phyloP scores from a whole-genome alignment of 2,329 filamentous ascomycete species.

The Colletotrichum sp. region DNA sequence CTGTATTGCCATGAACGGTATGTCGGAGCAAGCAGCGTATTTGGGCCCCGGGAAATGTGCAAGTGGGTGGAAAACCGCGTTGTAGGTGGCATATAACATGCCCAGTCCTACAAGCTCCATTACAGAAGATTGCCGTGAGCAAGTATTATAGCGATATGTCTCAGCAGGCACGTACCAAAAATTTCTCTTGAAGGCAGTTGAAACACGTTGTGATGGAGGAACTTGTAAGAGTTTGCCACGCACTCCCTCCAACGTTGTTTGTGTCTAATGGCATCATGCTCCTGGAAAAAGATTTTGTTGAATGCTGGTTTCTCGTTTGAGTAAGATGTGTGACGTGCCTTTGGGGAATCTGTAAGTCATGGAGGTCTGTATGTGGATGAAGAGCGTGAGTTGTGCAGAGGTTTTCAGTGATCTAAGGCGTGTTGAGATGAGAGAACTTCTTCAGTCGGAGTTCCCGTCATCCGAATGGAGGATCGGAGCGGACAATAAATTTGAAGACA shows the following conservation, averaged over 20 bases:
- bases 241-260: not conserved
- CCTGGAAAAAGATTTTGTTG: not conserved
- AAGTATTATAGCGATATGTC: not conserved
- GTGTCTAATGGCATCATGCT: not conserved
- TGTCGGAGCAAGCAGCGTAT: not conserved
- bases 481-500: not conserved
- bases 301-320: not conserved
- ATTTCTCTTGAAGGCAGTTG: not conserved
- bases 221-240: not conserved
- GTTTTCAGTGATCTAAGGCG: not conserved
- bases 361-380: not conserved
- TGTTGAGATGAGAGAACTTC: not conserved
- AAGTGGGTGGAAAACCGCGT: not conserved
- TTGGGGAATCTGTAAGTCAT: not conserved
- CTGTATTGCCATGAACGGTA: not conserved
- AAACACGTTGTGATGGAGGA: not conserved
- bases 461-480: not conserved
- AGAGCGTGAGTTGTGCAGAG: not conserved
- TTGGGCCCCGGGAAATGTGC: not conserved
- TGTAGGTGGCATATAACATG: not conserved
- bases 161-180: not conserved
- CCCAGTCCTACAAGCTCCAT: not conserved
- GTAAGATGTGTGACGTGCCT: not conserved
- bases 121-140: no score
- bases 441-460: not conserved